Conservation (phyloP, 495 filamentous ascomycete species). For the Aspergillus cristatus region DNA sequence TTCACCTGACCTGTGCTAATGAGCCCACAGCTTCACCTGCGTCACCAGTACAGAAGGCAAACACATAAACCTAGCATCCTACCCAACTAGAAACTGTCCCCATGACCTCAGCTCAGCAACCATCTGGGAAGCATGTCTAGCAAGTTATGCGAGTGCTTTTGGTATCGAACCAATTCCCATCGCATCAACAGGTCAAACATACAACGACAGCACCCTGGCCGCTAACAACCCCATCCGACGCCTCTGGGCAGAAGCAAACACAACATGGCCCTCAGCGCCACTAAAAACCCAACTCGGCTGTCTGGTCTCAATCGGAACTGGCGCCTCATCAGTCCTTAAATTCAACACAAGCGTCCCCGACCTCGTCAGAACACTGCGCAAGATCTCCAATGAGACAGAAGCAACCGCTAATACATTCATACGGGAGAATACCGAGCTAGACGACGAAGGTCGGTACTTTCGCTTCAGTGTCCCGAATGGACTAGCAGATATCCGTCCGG, state of each 20-base stretch:
- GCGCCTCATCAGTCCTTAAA: too few species aligned
- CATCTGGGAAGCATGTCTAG: too few species aligned
- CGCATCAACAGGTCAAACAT: too few species aligned
- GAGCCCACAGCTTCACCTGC: slow-evolving; percentile 37
- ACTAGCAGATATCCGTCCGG: slow-evolving; percentile 31
- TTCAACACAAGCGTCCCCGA: background rate
- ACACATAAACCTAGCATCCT: slow-evolving; percentile 2
- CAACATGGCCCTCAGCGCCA: slow-evolving; percentile 21
- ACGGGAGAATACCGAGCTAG: slow-evolving; percentile 25
- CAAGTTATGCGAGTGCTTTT: slow-evolving; percentile 32
- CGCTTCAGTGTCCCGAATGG: slow-evolving; percentile 39
- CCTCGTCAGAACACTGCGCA: background rate
- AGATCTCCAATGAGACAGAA: slow-evolving; percentile 23
- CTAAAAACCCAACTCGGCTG: slow-evolving; percentile 28
- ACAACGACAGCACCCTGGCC: slow-evolving; percentile 24
- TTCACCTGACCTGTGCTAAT: slow-evolving; percentile 1
- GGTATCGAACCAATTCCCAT: too few species aligned
- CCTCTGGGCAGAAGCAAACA: slow-evolving; percentile 36
- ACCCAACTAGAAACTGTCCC: slow-evolving; percentile 28
- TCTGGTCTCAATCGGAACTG: slow-evolving; percentile 40
- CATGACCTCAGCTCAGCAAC: slow-evolving; percentile 25
- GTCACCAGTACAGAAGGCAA: slow-evolving; percentile 36
- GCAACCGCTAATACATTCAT: slow-evolving; percentile 28
- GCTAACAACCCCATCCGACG: slow-evolving; percentile 33
- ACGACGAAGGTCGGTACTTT: slow-evolving; percentile 27